Conservation (phyloP, 1,284 basidiomycete species). For the Tilletia walkeri region DNA sequence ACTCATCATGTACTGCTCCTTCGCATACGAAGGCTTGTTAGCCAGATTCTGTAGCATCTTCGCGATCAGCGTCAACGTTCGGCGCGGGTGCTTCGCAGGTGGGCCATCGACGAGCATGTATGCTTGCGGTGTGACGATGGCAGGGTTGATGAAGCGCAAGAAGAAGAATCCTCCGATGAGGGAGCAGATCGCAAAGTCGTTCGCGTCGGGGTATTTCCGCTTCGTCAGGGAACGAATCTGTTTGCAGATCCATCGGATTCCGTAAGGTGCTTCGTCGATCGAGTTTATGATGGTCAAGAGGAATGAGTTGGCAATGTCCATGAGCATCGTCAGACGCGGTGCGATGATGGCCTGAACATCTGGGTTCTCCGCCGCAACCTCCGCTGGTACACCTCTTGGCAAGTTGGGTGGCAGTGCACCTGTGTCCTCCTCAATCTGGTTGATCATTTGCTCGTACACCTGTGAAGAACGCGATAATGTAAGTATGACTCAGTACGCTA, state of each 20-base stretch:
- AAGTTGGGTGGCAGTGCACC: slow-evolving; percentile 84
- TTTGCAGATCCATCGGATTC: slow-evolving; percentile 99
- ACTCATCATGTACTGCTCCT: slow-evolving; percentile 97
- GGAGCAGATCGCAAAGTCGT: slow-evolving; percentile 95
- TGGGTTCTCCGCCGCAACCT: slow-evolving; percentile 83
- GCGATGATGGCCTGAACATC: slow-evolving; percentile 98
- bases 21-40: slow-evolving; percentile 96
- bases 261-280: slow-evolving; percentile 95
- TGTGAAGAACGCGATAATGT: slow-evolving; percentile 39
- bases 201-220: slow-evolving; percentile 97
- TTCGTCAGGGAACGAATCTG: slow-evolving; percentile 94
- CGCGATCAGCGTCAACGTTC: slow-evolving; percentile 94
- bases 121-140: slow-evolving; percentile 98
- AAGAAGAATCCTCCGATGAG: slow-evolving; percentile 99
- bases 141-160: slow-evolving; percentile 98
- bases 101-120: slow-evolving; percentile 98
- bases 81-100: slow-evolving; percentile 91
- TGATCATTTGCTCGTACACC: slow-evolving; percentile 98
- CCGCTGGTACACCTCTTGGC: slow-evolving; percentile 85
- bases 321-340: slow-evolving; percentile 91
- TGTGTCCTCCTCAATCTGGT: slow-evolving; percentile 94
- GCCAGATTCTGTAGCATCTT: slow-evolving; percentile 99
- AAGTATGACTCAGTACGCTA: too few relatives aligned
- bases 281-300: slow-evolving; percentile 96
- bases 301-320: slow-evolving; percentile 98